Conservation (phyloP, 352 stramenopile genomes). For the Pythium inflatum region DNA sequence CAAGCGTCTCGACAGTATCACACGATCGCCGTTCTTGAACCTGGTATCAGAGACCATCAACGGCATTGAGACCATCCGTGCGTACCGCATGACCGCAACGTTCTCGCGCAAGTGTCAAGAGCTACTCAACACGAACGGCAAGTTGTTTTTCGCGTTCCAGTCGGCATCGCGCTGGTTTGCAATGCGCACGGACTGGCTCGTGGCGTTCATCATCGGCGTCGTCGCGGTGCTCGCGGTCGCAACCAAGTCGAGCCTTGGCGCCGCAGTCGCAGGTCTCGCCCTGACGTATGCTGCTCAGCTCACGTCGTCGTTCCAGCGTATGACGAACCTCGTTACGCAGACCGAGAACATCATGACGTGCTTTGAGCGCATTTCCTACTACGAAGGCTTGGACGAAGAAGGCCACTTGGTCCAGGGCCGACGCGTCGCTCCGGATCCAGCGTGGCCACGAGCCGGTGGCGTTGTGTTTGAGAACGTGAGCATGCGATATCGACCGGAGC, state of each 20-base stretch:
- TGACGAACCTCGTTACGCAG: conserved; percentile 85
- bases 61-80: conserved; percentile 91
- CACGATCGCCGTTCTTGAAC: conserved; percentile 86
- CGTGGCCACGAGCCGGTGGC: conserved; percentile 46
- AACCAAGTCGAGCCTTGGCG: conserved; percentile 1
- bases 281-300: conserved; percentile 90
- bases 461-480: conserved; percentile 49
- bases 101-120: conserved; percentile 29
- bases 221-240: conserved; percentile 38
- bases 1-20: conserved; percentile 93
- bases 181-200: conserved; percentile 49
- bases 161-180: conserved; percentile 41
- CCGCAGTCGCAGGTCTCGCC: conserved; percentile 69
- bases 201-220: conserved; percentile 33
- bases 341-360: conserved; percentile 93
- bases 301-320: conserved; percentile 91
- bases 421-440: conserved; percentile 14
- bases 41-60: conserved; percentile 90
- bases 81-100: conserved; percentile 39
- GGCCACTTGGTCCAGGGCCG: conserved; percentile 80
- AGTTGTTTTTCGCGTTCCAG: conserved; percentile 43
- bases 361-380: conserved; percentile 71
- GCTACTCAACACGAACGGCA: conserved; percentile 45
- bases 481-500: conserved; percentile 48
- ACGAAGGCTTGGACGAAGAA: conserved; percentile 38